Evolutionary conservation across 2,329 filamentous ascomycete genomes (phyloP).

Genomic region (Diaporthe ilicicola): DNA sequence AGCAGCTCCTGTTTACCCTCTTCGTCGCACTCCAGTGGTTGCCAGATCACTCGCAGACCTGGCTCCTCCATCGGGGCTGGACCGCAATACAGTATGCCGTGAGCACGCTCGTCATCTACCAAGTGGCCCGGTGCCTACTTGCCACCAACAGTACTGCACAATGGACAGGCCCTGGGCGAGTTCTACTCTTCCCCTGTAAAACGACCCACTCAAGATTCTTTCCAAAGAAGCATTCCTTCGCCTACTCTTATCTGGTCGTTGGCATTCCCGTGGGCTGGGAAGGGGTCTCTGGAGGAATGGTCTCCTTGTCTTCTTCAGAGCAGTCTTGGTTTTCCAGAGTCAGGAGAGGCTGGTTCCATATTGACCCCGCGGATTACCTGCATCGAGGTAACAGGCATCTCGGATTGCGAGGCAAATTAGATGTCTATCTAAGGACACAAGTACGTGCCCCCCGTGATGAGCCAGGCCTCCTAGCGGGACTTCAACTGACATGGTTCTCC

Average conservation of each 20-base stretch:
- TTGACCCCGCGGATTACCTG: conserved; percentile 70
- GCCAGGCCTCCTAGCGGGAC: conserved; percentile 29
- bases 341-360: conserved; percentile 60
- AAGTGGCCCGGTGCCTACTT: conserved; percentile 10
- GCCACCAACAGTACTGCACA: neutral
- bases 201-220: conserved; percentile 74
- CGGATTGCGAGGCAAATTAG: conserved; percentile 71
- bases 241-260: conserved; percentile 75
- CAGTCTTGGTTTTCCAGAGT: conserved; percentile 28
- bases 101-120: neutral
- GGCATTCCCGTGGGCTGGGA: conserved; percentile 73
- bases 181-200: conserved; percentile 69
- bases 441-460: conserved; percentile 47
- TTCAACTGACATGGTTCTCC: neutral
- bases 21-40: neutral
- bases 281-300: conserved; percentile 62
- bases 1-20: conserved; percentile 23
- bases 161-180: conserved; percentile 37
- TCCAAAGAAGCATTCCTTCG: conserved; percentile 73
- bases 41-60: neutral
- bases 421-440: conserved; percentile 64
- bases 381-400: conserved; percentile 58
- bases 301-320: conserved; percentile 54
- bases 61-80: neutral
- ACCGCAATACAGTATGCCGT: conserved; percentile 2